phyloP scores from a whole-genome alignment of 179 eudicot species.

The Drosera spatulata region DNA sequence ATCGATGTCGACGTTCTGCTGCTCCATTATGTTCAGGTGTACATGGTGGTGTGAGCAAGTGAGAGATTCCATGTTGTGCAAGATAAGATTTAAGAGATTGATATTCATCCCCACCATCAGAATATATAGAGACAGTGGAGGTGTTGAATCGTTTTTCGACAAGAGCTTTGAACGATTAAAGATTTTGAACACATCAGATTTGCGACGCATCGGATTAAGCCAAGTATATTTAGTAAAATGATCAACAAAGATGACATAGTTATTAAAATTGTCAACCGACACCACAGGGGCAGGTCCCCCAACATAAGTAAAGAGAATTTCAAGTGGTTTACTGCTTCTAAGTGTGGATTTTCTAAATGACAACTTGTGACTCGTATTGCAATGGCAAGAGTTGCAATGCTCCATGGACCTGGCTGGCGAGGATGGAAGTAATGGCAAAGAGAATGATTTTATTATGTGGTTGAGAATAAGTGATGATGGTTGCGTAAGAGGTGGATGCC shows the following conservation, averaged over 20 bases:
- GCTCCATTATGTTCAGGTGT: constrained; percentile 8
- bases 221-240: too few species aligned
- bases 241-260: too few species aligned
- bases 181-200: too few species aligned
- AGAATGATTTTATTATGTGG: background rate
- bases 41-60: background rate
- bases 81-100: background rate
- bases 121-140: background rate
- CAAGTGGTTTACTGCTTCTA: background rate
- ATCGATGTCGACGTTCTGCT: background rate
- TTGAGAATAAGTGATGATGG: background rate
- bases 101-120: constrained; percentile 8
- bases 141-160: constrained; percentile 6
- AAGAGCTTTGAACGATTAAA: background rate
- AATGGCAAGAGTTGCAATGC: background rate
- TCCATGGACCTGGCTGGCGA: background rate
- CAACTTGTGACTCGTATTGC: constrained; percentile 6
- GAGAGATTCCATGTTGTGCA: background rate
- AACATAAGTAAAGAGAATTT: constrained; percentile 4
- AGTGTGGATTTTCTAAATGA: background rate
- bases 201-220: background rate
- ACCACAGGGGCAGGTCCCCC: background rate
- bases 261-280: too few species aligned
- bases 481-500: background rate
- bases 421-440: background rate